These are phyloP conservation scores for Blastobotrys mokoenaii DNA, from an alignment of 805 yeast species.

Conservation along the genomic window DNA sequence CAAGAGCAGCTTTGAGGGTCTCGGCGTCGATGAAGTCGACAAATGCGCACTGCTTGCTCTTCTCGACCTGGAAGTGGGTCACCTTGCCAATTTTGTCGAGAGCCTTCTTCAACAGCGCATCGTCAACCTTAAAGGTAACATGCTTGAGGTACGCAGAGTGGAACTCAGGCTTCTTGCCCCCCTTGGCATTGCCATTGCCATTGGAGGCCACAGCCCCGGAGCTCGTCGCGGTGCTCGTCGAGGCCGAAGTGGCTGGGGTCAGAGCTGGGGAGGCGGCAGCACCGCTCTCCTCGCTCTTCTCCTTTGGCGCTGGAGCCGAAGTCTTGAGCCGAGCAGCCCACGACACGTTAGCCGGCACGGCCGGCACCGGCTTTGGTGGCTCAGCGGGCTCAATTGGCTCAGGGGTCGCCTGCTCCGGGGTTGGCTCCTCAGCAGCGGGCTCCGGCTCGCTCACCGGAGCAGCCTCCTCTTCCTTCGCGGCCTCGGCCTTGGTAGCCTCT, in stretches of 20 bases:
- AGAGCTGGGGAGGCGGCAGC: conserved; percentile 13
- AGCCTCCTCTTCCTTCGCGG: not conserved
- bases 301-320: conserved; percentile 4
- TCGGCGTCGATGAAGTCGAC: conserved; percentile 29
- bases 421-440: not conserved
- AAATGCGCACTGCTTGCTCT: conserved; percentile 28
- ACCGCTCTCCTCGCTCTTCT: conserved; percentile 5
- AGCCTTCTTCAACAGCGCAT: conserved; percentile 21
- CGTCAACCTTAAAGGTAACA: conserved; percentile 23
- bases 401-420: not conserved
- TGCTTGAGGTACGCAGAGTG: conserved; percentile 32
- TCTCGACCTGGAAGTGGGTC: conserved; percentile 28
- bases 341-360: conserved; percentile 17
- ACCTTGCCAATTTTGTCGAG: conserved; percentile 26
- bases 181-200: conserved; percentile 1
- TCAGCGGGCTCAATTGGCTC: not conserved
- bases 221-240: conserved; percentile 10
- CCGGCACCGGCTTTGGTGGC: conserved; percentile 9
- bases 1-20: conserved; percentile 25
- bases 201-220: conserved; percentile 7
- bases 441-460: not conserved
- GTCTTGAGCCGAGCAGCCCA: conserved; percentile 25
- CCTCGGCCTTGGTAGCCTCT: not conserved
- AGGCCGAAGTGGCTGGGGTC: conserved; percentile 10
- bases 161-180: conserved; percentile 14